Conservation (phyloP, 805 yeast species). For the Candida sphagnicola region DNA sequence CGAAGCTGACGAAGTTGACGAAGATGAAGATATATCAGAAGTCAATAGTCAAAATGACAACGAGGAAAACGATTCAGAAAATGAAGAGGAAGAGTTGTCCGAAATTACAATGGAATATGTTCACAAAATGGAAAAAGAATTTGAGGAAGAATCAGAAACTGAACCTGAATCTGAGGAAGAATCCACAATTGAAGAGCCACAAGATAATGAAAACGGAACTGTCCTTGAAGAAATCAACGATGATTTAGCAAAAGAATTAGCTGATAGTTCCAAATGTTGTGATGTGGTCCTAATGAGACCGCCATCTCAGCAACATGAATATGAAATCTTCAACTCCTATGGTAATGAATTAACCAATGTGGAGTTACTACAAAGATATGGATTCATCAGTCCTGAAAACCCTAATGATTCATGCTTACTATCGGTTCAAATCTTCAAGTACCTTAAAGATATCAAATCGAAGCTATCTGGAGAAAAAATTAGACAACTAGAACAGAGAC, state of each 20-base stretch:
- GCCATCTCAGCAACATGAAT: constrained; percentile 38
- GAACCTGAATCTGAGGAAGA: constrained; percentile 21
- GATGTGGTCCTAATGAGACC: constrained; percentile 54
- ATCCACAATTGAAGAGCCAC: constrained; percentile 16
- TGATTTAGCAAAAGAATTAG: constrained; percentile 32
- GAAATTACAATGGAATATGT: constrained; percentile 23
- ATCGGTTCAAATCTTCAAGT: constrained; percentile 28
- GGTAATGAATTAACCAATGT: constrained; percentile 68
- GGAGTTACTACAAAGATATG: constrained; percentile 68
- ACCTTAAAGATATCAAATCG: constrained; percentile 21
- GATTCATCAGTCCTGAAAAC: constrained; percentile 56
- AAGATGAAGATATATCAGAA: constrained; percentile 4
- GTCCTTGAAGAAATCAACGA: constrained; percentile 8
- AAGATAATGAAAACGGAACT: constrained; percentile 9
- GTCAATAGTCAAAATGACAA: constrained; percentile 5
- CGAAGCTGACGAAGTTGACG: constrained; percentile 10
- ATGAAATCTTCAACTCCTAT: constrained; percentile 77
- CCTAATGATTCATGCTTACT: constrained; percentile 53
- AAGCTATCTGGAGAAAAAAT: constrained; percentile 21
- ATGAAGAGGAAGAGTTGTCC: not conserved
- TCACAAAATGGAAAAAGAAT: constrained; percentile 20
- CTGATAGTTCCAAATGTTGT: constrained; percentile 52
- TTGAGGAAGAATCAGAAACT: constrained; percentile 17
- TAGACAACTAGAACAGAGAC: constrained; percentile 29
- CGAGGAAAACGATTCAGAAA: constrained; percentile 11